These are phyloP conservation scores for Penstemon eatonii DNA, from an alignment of 257 asterid genomes.

Conservation along the genomic window DNA sequence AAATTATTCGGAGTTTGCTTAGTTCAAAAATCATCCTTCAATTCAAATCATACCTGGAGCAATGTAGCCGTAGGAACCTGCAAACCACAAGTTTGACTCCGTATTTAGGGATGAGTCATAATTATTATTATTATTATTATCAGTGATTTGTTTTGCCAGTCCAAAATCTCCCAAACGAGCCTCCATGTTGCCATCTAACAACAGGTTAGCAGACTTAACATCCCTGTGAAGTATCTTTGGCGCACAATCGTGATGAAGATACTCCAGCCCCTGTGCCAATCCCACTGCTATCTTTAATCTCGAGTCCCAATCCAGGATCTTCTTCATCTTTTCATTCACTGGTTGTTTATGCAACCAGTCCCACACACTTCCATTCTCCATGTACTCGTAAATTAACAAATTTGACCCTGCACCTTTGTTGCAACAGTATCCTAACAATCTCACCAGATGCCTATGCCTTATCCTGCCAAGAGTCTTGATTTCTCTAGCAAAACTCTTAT, in stretches of 20 bases:
- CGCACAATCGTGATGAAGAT: slow-evolving; percentile 90
- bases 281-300: slow-evolving; percentile 86
- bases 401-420: slow-evolving; percentile 62
- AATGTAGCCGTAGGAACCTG: slow-evolving; percentile 90
- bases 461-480: slow-evolving; percentile 85
- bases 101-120: slow-evolving; percentile 55
- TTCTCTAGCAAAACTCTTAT: slow-evolving; percentile 85
- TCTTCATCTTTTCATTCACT: slow-evolving; percentile 46
- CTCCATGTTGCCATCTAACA: slow-evolving; percentile 79
- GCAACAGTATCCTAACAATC: slow-evolving; percentile 78
- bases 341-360: slow-evolving; percentile 77
- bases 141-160: slow-evolving; percentile 66
- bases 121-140: slow-evolving; percentile 13
- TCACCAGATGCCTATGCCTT: slow-evolving; percentile 81
- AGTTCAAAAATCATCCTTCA: too few species aligned
- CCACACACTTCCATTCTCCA: slow-evolving; percentile 95
- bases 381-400: slow-evolving; percentile 80
- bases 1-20: too few species aligned
- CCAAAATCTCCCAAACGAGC: slow-evolving; percentile 97
- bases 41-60: slow-evolving; percentile 71
- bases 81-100: slow-evolving; percentile 77
- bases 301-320: slow-evolving; percentile 62
- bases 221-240: slow-evolving; percentile 93
- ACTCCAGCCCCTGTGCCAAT: slow-evolving; percentile 83
- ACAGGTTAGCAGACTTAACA: slow-evolving; percentile 75